A percentile compares a stretch with the other conserved stretches of the same genome.
These are phyloP conservation scores for Globisporangium acanthophoron DNA, from an alignment of 352 stramenopile genomes.

Conservation along the genomic window DNA sequence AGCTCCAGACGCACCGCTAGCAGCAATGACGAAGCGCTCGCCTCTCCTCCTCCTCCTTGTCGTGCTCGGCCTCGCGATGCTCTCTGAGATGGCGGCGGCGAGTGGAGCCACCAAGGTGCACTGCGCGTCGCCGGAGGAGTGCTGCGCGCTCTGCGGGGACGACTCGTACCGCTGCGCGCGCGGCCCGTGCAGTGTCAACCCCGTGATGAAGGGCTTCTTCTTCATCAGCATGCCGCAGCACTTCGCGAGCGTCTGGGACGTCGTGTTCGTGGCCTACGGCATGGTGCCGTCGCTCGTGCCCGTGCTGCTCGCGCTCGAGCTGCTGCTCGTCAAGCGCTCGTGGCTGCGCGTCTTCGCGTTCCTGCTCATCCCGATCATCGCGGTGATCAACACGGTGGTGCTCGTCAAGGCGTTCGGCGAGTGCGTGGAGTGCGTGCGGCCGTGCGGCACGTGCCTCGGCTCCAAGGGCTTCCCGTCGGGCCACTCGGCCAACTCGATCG, in stretches of 20 bases:
- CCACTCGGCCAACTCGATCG: slow-evolving; percentile 46
- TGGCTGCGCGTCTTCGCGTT: slow-evolving; percentile 45
- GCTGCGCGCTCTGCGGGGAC: slow-evolving; percentile 39
- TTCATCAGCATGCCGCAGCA: slow-evolving; percentile 38
- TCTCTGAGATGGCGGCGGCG: not conserved
- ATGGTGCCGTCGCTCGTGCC: slow-evolving; percentile 53
- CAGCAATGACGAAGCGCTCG: not conserved
- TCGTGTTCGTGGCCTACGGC: slow-evolving; percentile 43
- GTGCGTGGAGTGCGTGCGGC: slow-evolving; percentile 38
- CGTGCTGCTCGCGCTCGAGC: slow-evolving; percentile 29
- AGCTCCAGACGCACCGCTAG: not conserved
- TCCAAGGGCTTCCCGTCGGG: slow-evolving; percentile 50
- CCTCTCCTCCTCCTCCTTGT: not conserved
- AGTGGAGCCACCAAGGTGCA: not conserved
- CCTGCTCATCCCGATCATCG: slow-evolving; percentile 42
- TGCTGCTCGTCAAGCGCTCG: slow-evolving; percentile 34
- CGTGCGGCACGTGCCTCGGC: slow-evolving; percentile 39
- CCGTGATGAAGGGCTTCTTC: slow-evolving; percentile 41
- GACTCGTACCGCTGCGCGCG: slow-evolving; percentile 43
- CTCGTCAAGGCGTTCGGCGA: slow-evolving; percentile 36
- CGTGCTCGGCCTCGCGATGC: not conserved
- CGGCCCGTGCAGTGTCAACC: slow-evolving; percentile 41
- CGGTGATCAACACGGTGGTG: slow-evolving; percentile 30
- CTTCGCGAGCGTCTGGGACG: slow-evolving; percentile 39
- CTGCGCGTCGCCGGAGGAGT: slow-evolving; percentile 22